Evolutionary conservation across 148 eudicot genomes (phyloP), one percentile per base, ranked within the genome.

Genomic region (Selenicereus undatus): DNA sequence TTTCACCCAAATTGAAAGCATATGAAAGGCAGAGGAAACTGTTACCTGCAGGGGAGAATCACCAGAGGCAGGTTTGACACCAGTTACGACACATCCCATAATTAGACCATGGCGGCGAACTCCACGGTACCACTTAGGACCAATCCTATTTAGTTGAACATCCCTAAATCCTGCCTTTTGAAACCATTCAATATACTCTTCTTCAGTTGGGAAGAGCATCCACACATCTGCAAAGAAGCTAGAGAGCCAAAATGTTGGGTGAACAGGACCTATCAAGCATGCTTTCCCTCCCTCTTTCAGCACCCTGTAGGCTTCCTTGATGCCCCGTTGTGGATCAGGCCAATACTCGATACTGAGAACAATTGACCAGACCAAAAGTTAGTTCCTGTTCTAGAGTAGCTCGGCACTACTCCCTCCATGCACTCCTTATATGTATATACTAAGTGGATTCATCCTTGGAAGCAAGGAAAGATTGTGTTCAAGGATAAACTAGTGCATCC

Each of bases 271-370:
- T 43, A 95, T 95, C 73, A 95, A 3, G 78, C 99, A 95, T 5
- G 97, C 97, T 86, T 95, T 95, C 32, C 99, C 99, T 73, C 97
- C 97, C 42, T 86, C 81, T 80, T 92, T 95, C 80, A 95, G 45
- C 60, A 95, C 99, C 81, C 99, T 91, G 89, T 95, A 95, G 74
- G 99, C 99, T 88, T 95, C 99, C 88, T 80, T 93, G 87, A 95
- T 93, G 80, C 99, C 99, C 62, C 99, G 89, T 82, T 95, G 99
- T 39, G 99, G 99, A 82, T 95, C 99, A 30, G 99, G 97, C 99
- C 99, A 95, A 85, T 95, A 93, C 88, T 95, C 99, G 43, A 95
- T 95, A 79, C 99, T 93, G 13, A 86, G 64, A 85, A 74, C 35
- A 79, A 45, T 70, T 54, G 81, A 76, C 27, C 66, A 79, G 4